Evolutionary conservation across 352 stramenopile genomes (phyloP), one percentile per base, ranked within the genome.

Genomic region (Blastocystis sp.): DNA sequence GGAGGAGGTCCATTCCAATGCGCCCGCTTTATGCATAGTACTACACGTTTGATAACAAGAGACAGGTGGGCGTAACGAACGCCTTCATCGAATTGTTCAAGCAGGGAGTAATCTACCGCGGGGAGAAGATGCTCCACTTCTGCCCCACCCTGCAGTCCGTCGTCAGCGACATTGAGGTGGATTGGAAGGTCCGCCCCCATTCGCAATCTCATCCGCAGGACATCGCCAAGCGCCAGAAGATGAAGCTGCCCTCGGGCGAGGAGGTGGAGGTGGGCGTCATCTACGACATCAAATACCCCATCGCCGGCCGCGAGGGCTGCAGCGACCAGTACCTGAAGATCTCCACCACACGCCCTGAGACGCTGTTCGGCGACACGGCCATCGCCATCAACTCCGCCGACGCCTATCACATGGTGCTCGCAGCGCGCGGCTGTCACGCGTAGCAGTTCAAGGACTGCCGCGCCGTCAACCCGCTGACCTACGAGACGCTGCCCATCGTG

Each of bases 301-400:
- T 96, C 0, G 91, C 92, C 14, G 91, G 89, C 23, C 87, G 92
- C 64, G 90, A 90, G 89, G 82, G 43, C 34, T 48, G 40, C 17
- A 9, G 19, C 43, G 19, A 71, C 52, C 28, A 80, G 21, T 87
- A 64, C 41, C 14, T 78, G 19, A 78, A 96, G 10, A 95, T 99
- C 9, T 95, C 97, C 62, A 99, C 97, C 0, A 99, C 97, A 0
- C 91, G 97, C 74, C 96, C 96, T 0, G 97, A 99, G 90, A 99
- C 97, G 2, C 98, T 99, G 70, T 96, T 98, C 82, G 97, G 97
- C 5, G 97, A 99, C 90, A 96, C 96, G 1, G 97, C 96, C 0
- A 93, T 99, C 14, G 98, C 96, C 45, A 94, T 99, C 0, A 95
- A 99, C 89, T 96, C 96, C 0, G 92, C 98, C 2, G 96, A 99